phyloP scores from a whole-genome alignment of 2,329 filamentous ascomycete genomes.

The Colletotrichum chrysophilum region DNA sequence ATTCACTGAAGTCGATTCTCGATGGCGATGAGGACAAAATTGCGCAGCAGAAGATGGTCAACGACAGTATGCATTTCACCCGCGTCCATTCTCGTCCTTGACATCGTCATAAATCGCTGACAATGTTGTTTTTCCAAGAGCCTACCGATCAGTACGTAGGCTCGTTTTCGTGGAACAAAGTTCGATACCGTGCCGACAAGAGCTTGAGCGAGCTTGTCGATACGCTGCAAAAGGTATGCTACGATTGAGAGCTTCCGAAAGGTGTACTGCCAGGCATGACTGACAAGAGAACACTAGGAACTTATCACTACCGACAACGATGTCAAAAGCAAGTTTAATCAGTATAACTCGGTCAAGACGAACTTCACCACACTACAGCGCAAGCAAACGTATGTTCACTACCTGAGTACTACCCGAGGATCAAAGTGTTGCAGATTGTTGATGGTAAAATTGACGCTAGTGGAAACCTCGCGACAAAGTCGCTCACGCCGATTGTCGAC shows the following conservation, averaged over 20 bases:
- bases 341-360: constrained; percentile 91
- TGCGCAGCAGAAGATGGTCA: constrained; percentile 88
- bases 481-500: constrained; percentile 86
- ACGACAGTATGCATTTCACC: constrained; percentile 69
- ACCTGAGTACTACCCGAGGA: not conserved
- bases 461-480: constrained; percentile 93
- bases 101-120: constrained; percentile 25
- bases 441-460: constrained; percentile 44
- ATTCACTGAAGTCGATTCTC: constrained; percentile 82
- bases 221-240: constrained; percentile 79
- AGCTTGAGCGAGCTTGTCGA: constrained; percentile 86
- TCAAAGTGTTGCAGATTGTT: not conserved
- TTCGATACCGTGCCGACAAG: constrained; percentile 94
- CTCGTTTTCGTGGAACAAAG: constrained; percentile 94
- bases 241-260: not conserved
- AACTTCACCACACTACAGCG: constrained; percentile 82
- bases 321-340: constrained; percentile 90
- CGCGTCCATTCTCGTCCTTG: constrained; percentile 15
- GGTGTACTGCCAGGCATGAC: not conserved
- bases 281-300: constrained; percentile 61
- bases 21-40: constrained; percentile 85
- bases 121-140: constrained; percentile 57
- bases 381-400: constrained; percentile 75
- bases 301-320: constrained; percentile 92
- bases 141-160: constrained; percentile 94